Base-by-base conservation (phyloP, 129 eudicot species). In the Scalesia atractyloides region DNA sequence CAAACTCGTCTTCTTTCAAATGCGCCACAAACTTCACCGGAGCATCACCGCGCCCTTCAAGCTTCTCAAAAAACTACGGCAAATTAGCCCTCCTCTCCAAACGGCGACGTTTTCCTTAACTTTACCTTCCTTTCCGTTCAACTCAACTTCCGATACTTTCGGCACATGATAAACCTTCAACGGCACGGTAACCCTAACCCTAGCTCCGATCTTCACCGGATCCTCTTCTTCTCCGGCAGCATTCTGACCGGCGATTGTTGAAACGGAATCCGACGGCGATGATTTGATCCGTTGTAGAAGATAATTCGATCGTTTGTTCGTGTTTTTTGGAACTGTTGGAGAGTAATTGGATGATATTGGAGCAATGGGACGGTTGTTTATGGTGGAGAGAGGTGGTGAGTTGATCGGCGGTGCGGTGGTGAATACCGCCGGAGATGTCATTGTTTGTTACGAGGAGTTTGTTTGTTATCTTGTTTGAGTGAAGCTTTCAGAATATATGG, bases 1-100 rank as follows among this genome's bases (percentile, higher is more conserved):
- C 98, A 69, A 93, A 89, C 89, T 93, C 98, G 26, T 93, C 96
- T 56, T 93, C 98, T 70, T 50, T 93, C 4, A 93, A 83, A 74
- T 93, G 96, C 44, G 82, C 92, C 46, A 74, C 48, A 73, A 93
- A 85, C 72, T 87, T 93, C 30, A 89, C 87, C 51, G 86, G 86
- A 14, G 82, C 81, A 52, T 84, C 88, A 18, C 65, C 85, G 17
- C 92, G 82, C 0, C 95, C 92, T 44, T 73, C 82, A 64, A 89
- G 64, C 12, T 71, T 84, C 12, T 79, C 86, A 64, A 80, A 41
- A 41, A 93, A 93, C 84, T 87, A 84, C 2, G 98, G 95, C 61
- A 64, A 85, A 69, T 84, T 93, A 9, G 96, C 92, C 86, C 87
- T 46, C 95, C 96, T 68, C 84, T 93, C 84, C 96, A 83, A 76